phyloP scores from a whole-genome alignment of 2,329 filamentous ascomycete genomes.

The Cadophora sp. region DNA sequence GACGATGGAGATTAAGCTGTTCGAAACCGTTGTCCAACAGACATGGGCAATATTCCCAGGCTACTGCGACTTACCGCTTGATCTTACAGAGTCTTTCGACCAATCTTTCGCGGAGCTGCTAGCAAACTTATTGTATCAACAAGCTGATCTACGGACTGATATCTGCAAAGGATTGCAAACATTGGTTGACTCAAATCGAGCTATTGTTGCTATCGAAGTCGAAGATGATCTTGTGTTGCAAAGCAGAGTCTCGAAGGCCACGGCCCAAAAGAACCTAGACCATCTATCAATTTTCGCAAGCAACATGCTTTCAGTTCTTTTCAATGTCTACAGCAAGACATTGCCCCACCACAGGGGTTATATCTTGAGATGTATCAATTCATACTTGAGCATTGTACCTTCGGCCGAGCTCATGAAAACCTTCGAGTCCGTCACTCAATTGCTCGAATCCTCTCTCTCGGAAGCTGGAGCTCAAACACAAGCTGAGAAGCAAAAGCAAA shows the following conservation, averaged over 20 bases:
- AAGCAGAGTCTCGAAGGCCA: slow-evolving; percentile 75
- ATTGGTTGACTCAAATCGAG: slow-evolving; percentile 90
- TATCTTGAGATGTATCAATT: slow-evolving; percentile 93
- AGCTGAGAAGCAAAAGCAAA: slow-evolving; percentile 66
- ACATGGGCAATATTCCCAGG: slow-evolving; percentile 94
- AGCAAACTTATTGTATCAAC: slow-evolving; percentile 90
- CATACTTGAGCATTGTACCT: slow-evolving; percentile 88
- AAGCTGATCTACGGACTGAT: slow-evolving; percentile 84
- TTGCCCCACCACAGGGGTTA: slow-evolving; percentile 89
- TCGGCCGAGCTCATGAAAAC: slow-evolving; percentile 81
- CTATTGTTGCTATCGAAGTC: slow-evolving; percentile 72
- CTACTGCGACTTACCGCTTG: slow-evolving; percentile 91
- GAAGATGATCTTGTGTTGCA: slow-evolving; percentile 75
- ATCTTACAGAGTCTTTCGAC: slow-evolving; percentile 79
- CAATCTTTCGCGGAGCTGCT: slow-evolving; percentile 88
- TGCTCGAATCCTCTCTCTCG: slow-evolving; percentile 77
- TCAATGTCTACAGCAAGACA: slow-evolving; percentile 98
- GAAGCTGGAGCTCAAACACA: slow-evolving; percentile 67
- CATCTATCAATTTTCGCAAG: slow-evolving; percentile 81
- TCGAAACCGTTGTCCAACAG: slow-evolving; percentile 93
- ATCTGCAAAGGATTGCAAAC: slow-evolving; percentile 87
- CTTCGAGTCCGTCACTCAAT: slow-evolving; percentile 83
- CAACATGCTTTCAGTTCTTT: slow-evolving; percentile 94
- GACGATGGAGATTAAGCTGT: slow-evolving; percentile 97
- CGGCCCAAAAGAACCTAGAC: slow-evolving; percentile 80